A percentile compares a stretch with the other conserved stretches of the same genome.
phyloP scores from a whole-genome alignment of 2,329 filamentous ascomycete genomes.

The Zelopaecilomyces penicillatus region DNA sequence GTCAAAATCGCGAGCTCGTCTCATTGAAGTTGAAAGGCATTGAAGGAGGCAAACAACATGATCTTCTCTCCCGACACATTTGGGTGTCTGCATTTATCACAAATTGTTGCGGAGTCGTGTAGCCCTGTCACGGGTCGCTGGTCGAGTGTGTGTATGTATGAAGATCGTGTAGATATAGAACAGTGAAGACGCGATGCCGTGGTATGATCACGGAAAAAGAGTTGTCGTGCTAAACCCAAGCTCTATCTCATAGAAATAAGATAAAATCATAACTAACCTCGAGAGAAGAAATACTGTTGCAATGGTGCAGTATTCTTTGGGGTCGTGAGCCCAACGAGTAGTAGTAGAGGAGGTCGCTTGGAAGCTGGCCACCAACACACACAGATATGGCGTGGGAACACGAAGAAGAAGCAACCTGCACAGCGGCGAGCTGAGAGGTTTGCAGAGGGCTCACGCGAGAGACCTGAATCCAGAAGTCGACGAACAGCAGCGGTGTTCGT shows the following conservation, averaged over 20 bases:
- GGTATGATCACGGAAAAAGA: not conserved
- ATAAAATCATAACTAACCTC: conserved; percentile 7
- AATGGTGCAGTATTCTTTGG: conserved; percentile 2
- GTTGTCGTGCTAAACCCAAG: not conserved
- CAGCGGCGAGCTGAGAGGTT: conserved; percentile 21
- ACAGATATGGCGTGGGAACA: conserved; percentile 9
- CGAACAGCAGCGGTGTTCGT: conserved; percentile 19
- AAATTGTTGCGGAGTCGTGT: not conserved
- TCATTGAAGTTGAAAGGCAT: too few species aligned
- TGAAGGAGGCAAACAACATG: too few species aligned
- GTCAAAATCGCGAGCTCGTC: too few species aligned
- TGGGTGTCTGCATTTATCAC: not conserved
- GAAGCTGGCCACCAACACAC: conserved; percentile 4
- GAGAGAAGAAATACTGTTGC: conserved; percentile 4
- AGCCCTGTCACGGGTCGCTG: not conserved
- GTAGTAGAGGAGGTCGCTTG: conserved; percentile 7
- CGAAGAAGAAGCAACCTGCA: conserved; percentile 16
- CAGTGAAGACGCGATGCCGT: not conserved
- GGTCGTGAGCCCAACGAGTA: conserved; percentile 7
- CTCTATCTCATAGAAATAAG: not conserved
- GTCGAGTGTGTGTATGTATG: not conserved
- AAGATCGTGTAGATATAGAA: not conserved
- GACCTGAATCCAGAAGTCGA: conserved; percentile 17
- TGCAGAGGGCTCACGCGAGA: conserved; percentile 22
- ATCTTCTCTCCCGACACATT: too few species aligned